Percentiles rank a stretch among this genome's conserved stretches.
phyloP scores from a whole-genome alignment of 2,329 filamentous ascomycete species.

The Scedosporium boydii region DNA sequence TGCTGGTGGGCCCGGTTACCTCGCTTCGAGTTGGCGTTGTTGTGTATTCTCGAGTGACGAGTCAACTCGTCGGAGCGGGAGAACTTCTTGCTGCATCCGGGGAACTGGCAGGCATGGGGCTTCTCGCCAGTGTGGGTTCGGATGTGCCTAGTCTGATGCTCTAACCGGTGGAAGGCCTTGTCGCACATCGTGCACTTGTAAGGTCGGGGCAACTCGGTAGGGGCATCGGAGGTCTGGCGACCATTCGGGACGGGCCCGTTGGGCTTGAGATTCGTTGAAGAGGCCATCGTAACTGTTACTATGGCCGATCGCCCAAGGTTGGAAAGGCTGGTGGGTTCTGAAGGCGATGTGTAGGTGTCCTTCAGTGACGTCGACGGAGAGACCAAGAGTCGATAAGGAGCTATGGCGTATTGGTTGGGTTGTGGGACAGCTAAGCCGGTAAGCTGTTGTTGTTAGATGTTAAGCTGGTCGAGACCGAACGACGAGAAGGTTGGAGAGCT shows the following conservation, averaged over 20 bases:
- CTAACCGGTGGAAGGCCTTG: slow-evolving; percentile 94
- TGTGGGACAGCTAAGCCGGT: neutral
- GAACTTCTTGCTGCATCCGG: slow-evolving; percentile 94
- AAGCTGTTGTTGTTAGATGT: neutral
- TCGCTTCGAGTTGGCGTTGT: slow-evolving; percentile 92
- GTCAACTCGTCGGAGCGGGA: slow-evolving; percentile 94
- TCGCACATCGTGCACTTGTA: slow-evolving; percentile 99
- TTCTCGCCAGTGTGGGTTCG: slow-evolving; percentile 97
- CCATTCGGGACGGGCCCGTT: slow-evolving; percentile 49
- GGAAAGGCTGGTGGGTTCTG: neutral
- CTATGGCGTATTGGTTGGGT: neutral
- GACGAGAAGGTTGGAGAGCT: neutral
- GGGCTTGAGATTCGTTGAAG: slow-evolving; percentile 40
- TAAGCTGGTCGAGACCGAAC: neutral
- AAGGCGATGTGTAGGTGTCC: neutral
- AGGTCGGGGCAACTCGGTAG: slow-evolving; percentile 73
- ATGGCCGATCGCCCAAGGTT: neutral
- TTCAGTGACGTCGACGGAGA: neutral
- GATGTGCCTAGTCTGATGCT: slow-evolving; percentile 88
- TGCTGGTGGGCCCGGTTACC: slow-evolving; percentile 67
- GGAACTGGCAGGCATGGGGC: slow-evolving; percentile 91
- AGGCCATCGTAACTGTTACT: slow-evolving; percentile 1
- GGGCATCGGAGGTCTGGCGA: slow-evolving; percentile 46
- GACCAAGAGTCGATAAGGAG: neutral
- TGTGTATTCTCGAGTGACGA: slow-evolving; percentile 95